Base-by-base conservation (phyloP, 140 eudicot species). In the Bidens hawaiensis region DNA sequence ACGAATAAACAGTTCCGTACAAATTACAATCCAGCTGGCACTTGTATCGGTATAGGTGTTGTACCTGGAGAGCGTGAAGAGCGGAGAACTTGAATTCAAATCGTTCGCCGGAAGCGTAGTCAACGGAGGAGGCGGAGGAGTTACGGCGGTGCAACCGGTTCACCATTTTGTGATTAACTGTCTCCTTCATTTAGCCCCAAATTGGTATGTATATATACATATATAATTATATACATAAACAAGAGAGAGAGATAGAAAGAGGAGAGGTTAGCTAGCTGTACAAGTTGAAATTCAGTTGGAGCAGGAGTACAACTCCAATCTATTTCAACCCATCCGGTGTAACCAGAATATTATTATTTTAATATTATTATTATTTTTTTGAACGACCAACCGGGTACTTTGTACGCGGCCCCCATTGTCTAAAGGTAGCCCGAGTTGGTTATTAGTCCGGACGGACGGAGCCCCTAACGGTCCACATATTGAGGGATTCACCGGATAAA, bases 51-150 rank as follows among this genome's bases (percentile, higher is more conserved):
- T 51, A 8, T 19, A 36, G 27, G 54, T 12, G 67, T 48, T 4
- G 22, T 43, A 84, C 91, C 84, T 84, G 91, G 62, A 81, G 81
- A 74, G 87, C 87, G 53, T 84, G 82, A 71, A 84, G 70, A 47
- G 47, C 67, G 68, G 78, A 77, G 67, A 84, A 80, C 26, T 24
- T 77, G 71, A 84, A 84, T 13, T 74, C 74, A 48, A 84, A 59
- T 53, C 68, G 45, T 22, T 84, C 82, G 11, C 75, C 84, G 58
- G 87, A 77, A 25, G 76, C 62, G 47, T 74, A 60, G 15, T 65
- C 69, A 22, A 41, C 47, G 69, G 78, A 65, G 22, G 78, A 64
- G 33, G 75, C 31, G 30, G 78, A 76, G 57, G 89, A 83, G 28
- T 67, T 75, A 38, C 69, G 79, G 45, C 81, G 82, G 70, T 78